Evolutionary conservation across 257 asterid species (phyloP).

Genomic region (Scutellaria galericulata): DNA sequence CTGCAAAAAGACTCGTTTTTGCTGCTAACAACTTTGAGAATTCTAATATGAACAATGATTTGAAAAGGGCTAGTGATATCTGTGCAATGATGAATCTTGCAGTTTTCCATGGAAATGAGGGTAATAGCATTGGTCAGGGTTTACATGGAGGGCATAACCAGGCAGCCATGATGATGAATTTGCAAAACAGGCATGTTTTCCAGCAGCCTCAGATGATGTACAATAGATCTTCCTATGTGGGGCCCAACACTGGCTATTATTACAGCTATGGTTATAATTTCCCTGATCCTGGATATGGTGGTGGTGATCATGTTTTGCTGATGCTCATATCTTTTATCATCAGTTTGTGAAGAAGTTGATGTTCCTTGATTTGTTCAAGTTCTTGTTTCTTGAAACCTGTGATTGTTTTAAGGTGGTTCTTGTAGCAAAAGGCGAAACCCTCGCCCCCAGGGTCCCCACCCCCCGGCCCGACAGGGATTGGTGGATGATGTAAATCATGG

Average conservation of each 20-base stretch:
- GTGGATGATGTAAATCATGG: no score
- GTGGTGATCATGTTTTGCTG: slow-evolving; percentile 33
- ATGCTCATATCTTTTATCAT: slow-evolving; percentile 44
- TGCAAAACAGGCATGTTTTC: slow-evolving; percentile 21
- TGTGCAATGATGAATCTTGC: slow-evolving; percentile 76
- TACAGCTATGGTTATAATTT: slow-evolving; percentile 41
- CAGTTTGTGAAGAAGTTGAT: background rate
- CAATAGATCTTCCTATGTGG: slow-evolving; percentile 57
- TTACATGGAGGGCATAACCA: slow-evolving; percentile 36
- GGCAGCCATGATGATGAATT: slow-evolving; percentile 24
- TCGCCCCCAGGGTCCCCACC: no score
- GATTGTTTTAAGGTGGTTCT: no score
- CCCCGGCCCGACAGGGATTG: no score
- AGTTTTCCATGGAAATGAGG: slow-evolving; percentile 63
- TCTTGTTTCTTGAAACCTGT: no score
- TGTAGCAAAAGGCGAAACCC: no score
- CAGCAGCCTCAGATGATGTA: slow-evolving; percentile 52
- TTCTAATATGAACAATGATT: slow-evolving; percentile 18
- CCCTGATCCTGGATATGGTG: slow-evolving; percentile 28
- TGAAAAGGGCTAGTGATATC: slow-evolving; percentile 43
- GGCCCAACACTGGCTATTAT: slow-evolving; percentile 58
- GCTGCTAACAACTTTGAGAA: slow-evolving; percentile 47
- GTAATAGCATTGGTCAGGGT: slow-evolving; percentile 10
- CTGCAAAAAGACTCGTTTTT: slow-evolving; percentile 48
- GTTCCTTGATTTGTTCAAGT: no score